A percentile compares a stretch with the other conserved stretches of the same genome.
Conservation (phyloP, 2,329 filamentous ascomycete species). For the Sarocladium oryzae region DNA sequence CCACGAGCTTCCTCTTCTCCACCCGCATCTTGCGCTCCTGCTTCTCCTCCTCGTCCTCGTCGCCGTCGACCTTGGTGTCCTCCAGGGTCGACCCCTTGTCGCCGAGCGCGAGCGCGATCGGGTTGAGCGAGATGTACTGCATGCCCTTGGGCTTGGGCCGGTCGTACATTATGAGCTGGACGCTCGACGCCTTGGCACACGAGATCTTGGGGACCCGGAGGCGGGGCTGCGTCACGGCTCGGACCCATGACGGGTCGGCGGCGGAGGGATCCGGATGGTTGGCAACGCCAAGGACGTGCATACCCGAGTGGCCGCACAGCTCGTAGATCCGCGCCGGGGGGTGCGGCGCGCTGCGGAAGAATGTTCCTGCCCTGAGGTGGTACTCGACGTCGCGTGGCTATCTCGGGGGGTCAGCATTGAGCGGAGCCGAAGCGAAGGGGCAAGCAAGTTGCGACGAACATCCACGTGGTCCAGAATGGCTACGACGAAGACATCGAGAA, state of each 20-base stretch:
- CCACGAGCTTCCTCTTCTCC: conserved; percentile 60
- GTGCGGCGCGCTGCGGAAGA: conserved; percentile 78
- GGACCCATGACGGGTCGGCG: conserved; percentile 62
- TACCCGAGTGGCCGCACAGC: conserved; percentile 72
- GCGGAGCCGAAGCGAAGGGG: not conserved
- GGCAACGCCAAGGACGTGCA: conserved; percentile 80
- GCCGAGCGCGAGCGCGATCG: conserved; percentile 79
- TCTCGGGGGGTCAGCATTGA: conserved; percentile 19
- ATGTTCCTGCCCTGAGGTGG: conserved; percentile 74
- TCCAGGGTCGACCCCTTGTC: conserved; percentile 52
- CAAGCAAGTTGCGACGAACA: conserved; percentile 43
- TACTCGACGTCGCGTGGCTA: conserved; percentile 77
- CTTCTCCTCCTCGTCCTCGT: conserved; percentile 67
- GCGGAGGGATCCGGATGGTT: conserved; percentile 53
- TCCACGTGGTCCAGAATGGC: conserved; percentile 87
- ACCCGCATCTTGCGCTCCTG: conserved; percentile 53
- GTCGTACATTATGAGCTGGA: conserved; percentile 87
- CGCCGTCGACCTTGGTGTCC: conserved; percentile 33
- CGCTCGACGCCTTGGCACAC: conserved; percentile 63
- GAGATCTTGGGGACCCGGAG: conserved; percentile 62
- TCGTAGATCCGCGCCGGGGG: conserved; percentile 74
- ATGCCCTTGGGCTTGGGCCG: conserved; percentile 78
- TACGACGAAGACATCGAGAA: conserved; percentile 83
- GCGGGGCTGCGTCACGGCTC: conserved; percentile 47
- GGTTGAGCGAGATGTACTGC: conserved; percentile 91